A percentile compares a stretch with the other conserved stretches of the same genome.
Conservation (phyloP, 768 basidiomycete species). For the Leccinum rimulosum region DNA sequence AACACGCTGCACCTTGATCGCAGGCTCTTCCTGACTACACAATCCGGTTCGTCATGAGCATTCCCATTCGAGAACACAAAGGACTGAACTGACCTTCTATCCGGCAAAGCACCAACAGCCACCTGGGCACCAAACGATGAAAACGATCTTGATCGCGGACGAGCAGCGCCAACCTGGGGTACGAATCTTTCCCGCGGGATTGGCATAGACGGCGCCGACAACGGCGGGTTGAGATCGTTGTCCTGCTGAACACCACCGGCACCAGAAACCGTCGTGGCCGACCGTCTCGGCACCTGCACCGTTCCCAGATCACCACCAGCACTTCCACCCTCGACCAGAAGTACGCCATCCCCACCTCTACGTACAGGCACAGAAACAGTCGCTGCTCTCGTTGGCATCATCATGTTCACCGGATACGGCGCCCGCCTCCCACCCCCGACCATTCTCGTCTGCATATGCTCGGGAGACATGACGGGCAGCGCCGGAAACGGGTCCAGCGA, state of each 20-base stretch:
- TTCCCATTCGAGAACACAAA: neutral
- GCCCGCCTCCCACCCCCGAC: neutral
- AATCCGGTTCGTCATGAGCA: neutral
- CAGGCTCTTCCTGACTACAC: constrained; percentile 25
- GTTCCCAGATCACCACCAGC: neutral
- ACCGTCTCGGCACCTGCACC: constrained; percentile 22
- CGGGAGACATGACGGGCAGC: constrained; percentile 8
- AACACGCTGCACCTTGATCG: constrained; percentile 1
- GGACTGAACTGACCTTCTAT: constrained; percentile 18
- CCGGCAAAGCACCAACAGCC: neutral
- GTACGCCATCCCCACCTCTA: constrained; percentile 9
- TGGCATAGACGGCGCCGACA: constrained; percentile 11
- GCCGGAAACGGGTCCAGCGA: constrained; percentile 48
- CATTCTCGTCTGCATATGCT: neutral
- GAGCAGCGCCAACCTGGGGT: constrained; percentile 47
- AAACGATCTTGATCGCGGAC: constrained; percentile 70
- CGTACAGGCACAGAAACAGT: constrained; percentile 32
- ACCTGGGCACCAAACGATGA: constrained; percentile 57
- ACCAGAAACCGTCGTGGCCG: constrained; percentile 2
- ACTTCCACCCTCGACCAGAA: neutral
- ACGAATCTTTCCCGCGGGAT: constrained; percentile 64
- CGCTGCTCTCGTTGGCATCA: constrained; percentile 26
- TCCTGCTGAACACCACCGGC: neutral
- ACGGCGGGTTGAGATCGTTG: neutral
- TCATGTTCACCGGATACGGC: neutral